Percentiles rank a stretch among this genome's conserved stretches.
These are phyloP conservation scores for Aspergillus ostianus DNA, from an alignment of 495 filamentous ascomycete genomes.

Conservation along the genomic window DNA sequence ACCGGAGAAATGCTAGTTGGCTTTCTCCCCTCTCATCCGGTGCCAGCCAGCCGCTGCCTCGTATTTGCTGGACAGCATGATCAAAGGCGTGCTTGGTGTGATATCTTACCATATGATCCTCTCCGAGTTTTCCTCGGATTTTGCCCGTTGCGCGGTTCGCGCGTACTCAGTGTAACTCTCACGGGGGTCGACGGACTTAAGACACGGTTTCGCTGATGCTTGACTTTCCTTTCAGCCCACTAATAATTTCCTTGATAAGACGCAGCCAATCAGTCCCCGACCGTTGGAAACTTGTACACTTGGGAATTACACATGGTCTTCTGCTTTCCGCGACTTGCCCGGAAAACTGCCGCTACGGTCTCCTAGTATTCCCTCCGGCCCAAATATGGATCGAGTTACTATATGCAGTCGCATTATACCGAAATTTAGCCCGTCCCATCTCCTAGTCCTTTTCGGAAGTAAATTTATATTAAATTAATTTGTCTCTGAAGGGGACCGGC, in stretches of 20 bases:
- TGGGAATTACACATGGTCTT: neutral
- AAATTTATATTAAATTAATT: too few species aligned
- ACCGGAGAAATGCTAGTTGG: neutral
- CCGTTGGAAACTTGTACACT: neutral
- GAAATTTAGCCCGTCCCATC: neutral
- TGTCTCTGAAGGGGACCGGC: neutral
- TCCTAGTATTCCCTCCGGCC: too few species aligned
- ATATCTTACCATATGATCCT: too few species aligned
- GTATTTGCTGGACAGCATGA: too few species aligned
- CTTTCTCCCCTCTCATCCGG: neutral
- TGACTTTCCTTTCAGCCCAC: neutral
- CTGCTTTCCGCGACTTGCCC: too few species aligned
- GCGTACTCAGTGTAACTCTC: neutral
- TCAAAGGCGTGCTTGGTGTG: too few species aligned
- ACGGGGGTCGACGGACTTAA: neutral
- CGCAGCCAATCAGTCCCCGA: neutral
- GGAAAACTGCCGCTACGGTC: too few species aligned
- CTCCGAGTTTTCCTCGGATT: neutral
- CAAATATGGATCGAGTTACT: too few species aligned
- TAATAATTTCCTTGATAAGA: neutral
- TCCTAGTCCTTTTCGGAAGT: neutral
- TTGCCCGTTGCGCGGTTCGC: slow-evolving; percentile 15
- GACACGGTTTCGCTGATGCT: neutral
- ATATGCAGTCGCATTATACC: neutral
- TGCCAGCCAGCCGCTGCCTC: too few species aligned